phyloP scores from a whole-genome alignment of 495 filamentous ascomycete species.

The Glarea lozoyensis region DNA sequence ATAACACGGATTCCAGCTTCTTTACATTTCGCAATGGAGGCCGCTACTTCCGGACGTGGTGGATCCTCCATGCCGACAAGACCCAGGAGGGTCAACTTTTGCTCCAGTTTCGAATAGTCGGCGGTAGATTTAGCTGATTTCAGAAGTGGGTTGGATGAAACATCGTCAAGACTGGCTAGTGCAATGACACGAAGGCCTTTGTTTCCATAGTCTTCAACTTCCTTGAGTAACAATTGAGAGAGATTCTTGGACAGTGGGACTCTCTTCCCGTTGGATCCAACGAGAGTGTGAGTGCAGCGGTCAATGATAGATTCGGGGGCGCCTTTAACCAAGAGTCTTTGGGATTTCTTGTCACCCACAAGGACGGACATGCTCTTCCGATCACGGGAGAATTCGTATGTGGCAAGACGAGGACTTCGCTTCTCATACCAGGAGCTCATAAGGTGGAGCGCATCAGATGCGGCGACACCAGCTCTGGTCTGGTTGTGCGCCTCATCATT shows the following conservation, averaged over 20 bases:
- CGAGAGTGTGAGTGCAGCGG: conserved; percentile 70
- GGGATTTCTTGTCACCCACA: conserved; percentile 53
- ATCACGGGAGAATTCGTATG: conserved; percentile 96
- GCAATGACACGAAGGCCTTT: conserved; percentile 92
- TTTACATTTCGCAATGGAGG: conserved; percentile 79
- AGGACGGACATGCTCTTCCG: conserved; percentile 99
- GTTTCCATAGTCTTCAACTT: conserved; percentile 85
- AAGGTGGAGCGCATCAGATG: conserved; percentile 49
- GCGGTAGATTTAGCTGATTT: conserved; percentile 68
- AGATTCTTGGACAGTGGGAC: conserved; percentile 62
- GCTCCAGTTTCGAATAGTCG: conserved; percentile 81
- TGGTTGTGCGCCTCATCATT: conserved; percentile 46
- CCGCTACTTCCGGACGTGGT: conserved; percentile 85
- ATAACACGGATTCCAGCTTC: conserved; percentile 93
- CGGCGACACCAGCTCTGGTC: conserved; percentile 42
- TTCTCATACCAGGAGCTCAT: conserved; percentile 81
- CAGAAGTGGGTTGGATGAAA: conserved; percentile 59
- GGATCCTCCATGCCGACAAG: conserved; percentile 97
- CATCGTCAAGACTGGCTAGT: conserved; percentile 68
- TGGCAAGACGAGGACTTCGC: conserved; percentile 62
- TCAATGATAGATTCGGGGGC: conserved; percentile 92
- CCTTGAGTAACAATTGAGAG: conserved; percentile 55
- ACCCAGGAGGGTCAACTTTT: conserved; percentile 87
- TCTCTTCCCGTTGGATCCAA: conserved; percentile 66
- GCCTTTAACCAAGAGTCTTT: conserved; percentile 91